Conservation (phyloP, 148 eudicot species). For the Spergularia marina region DNA sequence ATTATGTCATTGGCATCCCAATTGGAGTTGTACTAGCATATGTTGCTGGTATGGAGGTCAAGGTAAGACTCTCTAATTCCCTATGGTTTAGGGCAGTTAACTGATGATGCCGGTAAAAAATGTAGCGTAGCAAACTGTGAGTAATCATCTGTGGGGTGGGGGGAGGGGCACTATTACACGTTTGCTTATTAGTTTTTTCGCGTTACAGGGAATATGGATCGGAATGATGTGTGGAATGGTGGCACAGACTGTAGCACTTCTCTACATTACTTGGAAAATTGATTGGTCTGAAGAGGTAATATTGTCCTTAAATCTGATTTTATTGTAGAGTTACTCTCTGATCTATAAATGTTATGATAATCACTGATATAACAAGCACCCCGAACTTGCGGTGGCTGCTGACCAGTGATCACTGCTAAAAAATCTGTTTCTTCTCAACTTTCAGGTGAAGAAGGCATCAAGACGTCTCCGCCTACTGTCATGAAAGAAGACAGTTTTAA, state of each 20-base stretch:
- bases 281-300: conserved; percentile 75
- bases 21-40: conserved; percentile 50
- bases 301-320: neutral
- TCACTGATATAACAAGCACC: neutral
- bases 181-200: neutral
- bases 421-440: neutral
- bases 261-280: conserved; percentile 57
- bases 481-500: conserved; percentile 3
- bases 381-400: neutral
- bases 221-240: conserved; percentile 66
- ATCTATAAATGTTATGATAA: neutral
- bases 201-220: conserved; percentile 53
- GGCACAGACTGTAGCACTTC: conserved; percentile 45
- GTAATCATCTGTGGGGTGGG: neutral
- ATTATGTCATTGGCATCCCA: conserved; percentile 54
- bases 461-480: conserved; percentile 33
- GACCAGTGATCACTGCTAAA: neutral
- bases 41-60: conserved; percentile 38
- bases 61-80: conserved; percentile 27
- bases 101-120: neutral
- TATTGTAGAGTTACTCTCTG: neutral
- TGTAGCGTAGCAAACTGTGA: neutral
- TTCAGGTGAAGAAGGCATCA: conserved; percentile 50
- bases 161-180: neutral
- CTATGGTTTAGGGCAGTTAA: too few relatives aligned